Conservation (phyloP, 108 stramenopile genomes). For the Schizochytrium sp. region DNA sequence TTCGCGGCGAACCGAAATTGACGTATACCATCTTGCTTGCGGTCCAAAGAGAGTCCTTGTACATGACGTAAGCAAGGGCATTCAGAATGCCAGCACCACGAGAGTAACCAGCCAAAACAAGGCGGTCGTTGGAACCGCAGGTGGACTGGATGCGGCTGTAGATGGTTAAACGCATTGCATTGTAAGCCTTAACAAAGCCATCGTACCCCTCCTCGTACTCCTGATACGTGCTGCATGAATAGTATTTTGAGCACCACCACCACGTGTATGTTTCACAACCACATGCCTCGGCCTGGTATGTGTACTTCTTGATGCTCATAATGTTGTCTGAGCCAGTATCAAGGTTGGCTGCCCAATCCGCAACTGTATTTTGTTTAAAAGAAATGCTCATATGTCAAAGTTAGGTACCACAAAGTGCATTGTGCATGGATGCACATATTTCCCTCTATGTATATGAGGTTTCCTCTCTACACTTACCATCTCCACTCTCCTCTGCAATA, state of each 20-base stretch:
- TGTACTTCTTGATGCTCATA: neutral
- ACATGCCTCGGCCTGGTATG: neutral
- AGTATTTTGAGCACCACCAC: conserved; percentile 57
- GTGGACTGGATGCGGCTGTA: conserved; percentile 1
- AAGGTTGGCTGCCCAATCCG: conserved; percentile 28
- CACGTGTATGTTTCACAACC: neutral
- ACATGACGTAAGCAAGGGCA: conserved; percentile 29
- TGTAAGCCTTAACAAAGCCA: conserved; percentile 50
- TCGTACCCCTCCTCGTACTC: neutral
- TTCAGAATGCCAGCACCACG: conserved; percentile 5
- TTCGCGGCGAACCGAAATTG: conserved; percentile 42
- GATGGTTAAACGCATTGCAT: neutral
- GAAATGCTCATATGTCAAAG: too few relatives aligned
- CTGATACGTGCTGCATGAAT: neutral
- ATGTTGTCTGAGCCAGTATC: conserved; percentile 11
- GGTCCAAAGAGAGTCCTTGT: conserved; percentile 5
- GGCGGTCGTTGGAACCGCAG: neutral
- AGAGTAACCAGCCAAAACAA: neutral
- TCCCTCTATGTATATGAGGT: too few relatives aligned
- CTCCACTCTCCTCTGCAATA: neutral
- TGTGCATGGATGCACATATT: too few relatives aligned
- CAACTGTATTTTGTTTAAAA: neutral
- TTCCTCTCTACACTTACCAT: neutral
- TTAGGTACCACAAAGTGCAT: too few relatives aligned
- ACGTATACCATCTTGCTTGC: conserved; percentile 8